phyloP scores from a whole-genome alignment of 2,329 filamentous ascomycete species.

The Rhytidhysteron rufulum region DNA sequence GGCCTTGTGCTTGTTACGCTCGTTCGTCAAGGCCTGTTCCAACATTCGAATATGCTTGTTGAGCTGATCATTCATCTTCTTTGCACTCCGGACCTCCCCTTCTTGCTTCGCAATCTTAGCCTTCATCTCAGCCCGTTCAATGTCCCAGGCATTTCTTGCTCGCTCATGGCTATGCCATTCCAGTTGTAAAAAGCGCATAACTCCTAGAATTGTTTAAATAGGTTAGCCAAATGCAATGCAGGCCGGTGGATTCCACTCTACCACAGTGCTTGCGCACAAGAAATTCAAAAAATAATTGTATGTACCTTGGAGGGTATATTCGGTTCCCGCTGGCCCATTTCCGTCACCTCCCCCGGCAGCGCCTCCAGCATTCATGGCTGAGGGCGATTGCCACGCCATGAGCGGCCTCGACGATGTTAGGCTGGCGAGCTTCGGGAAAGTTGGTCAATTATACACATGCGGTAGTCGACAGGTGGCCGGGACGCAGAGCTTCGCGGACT shows the following conservation, averaged over 20 bases:
- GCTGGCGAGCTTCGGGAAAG: constrained; percentile 9
- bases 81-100: constrained; percentile 80
- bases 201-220: constrained; percentile 54
- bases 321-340: constrained; percentile 57
- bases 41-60: constrained; percentile 88
- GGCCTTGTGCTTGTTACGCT: constrained; percentile 65
- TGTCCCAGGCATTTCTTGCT: constrained; percentile 97
- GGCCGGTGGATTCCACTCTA: too few species aligned
- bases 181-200: constrained; percentile 98
- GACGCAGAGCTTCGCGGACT: constrained; percentile 23
- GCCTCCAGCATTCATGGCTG: constrained; percentile 57
- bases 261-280: too few species aligned
- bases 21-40: constrained; percentile 81
- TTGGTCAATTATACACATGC: constrained; percentile 18
- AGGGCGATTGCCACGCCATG: constrained; percentile 71
- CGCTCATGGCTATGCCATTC: constrained; percentile 99
- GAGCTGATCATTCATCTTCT: constrained; percentile 82
- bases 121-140: constrained; percentile 98
- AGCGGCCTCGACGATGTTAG: constrained; percentile 19
- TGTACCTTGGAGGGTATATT: constrained; percentile 69
- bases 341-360: constrained; percentile 47
- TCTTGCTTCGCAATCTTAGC: constrained; percentile 92
- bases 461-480: constrained; percentile 19
- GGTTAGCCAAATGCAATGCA: background rate
- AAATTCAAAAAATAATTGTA: too few species aligned